Evolutionary conservation across 257 asterid species (phyloP).

Genomic region (Nicotiana tabacum): DNA sequence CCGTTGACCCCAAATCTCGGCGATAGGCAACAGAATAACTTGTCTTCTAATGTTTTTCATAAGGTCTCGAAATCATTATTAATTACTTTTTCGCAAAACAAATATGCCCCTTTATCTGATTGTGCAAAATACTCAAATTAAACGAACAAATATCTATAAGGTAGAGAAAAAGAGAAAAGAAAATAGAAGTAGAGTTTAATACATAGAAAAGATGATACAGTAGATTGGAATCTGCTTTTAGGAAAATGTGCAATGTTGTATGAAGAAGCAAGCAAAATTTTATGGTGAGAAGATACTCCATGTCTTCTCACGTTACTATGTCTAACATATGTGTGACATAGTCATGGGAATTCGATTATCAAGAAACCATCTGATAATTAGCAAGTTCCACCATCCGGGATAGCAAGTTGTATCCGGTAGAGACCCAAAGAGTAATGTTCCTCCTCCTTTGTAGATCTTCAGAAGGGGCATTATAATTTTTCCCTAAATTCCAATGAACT

Average conservation of each 20-base stretch:
- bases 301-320: not conserved
- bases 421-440: too few species aligned
- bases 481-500: too few species aligned
- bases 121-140: not conserved
- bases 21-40: too few species aligned
- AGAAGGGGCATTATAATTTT: too few species aligned
- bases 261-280: not conserved
- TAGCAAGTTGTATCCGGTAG: too few species aligned
- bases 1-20: too few species aligned
- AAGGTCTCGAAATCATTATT: too few species aligned
- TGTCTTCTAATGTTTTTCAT: not conserved
- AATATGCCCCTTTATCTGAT: not conserved
- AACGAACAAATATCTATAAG: not conserved
- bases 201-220: not conserved
- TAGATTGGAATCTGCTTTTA: not conserved
- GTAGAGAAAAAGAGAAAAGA: not conserved
- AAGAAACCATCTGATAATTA: not conserved
- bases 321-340: conserved; percentile 4
- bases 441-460: too few species aligned
- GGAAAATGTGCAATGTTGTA: not conserved
- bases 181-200: not conserved
- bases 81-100: not conserved
- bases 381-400: too few species aligned
- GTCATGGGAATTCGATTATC: not conserved
- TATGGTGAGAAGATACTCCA: not conserved